Evolutionary conservation across 2,329 filamentous ascomycete genomes (phyloP).

Genomic region (Orbilia javanica): DNA sequence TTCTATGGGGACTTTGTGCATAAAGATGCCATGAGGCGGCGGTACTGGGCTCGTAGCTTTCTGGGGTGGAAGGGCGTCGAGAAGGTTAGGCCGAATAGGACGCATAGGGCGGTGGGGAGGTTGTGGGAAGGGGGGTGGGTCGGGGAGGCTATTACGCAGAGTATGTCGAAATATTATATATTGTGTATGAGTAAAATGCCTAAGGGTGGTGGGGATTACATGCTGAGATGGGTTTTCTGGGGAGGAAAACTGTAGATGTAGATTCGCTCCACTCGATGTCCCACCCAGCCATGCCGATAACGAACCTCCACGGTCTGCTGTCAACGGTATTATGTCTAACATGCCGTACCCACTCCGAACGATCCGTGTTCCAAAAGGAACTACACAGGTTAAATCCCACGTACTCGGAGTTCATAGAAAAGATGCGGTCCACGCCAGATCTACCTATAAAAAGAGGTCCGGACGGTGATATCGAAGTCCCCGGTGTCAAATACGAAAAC

Average conservation of each 20-base stretch:
- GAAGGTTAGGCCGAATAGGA: constrained; percentile 81
- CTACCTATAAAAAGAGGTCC: constrained; percentile 86
- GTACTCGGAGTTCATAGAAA: constrained; percentile 81
- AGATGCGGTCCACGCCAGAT: constrained; percentile 75
- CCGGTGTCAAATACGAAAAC: constrained; percentile 85
- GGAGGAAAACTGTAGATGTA: constrained; percentile 73
- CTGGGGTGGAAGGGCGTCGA: constrained; percentile 88
- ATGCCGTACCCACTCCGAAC: constrained; percentile 78
- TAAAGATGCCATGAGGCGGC: constrained; percentile 80
- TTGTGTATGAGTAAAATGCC: too few relatives aligned
- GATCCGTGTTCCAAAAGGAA: constrained; percentile 80
- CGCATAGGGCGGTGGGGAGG: constrained; percentile 81
- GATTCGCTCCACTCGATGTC: constrained; percentile 89
- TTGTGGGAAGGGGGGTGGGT: constrained; percentile 80
- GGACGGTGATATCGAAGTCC: constrained; percentile 92
- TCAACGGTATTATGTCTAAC: constrained; percentile 83
- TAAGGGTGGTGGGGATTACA: background rate
- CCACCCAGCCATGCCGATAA: constrained; percentile 79
- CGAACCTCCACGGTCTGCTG: constrained; percentile 93
- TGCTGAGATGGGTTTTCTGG: background rate
- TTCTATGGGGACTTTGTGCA: constrained; percentile 90
- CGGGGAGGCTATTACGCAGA: constrained; percentile 87
- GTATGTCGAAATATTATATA: too few relatives aligned
- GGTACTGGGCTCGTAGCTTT: constrained; percentile 94
- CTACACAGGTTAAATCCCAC: constrained; percentile 84